A percentile compares a stretch with the other conserved stretches of the same genome.
Conservation (phyloP, 1,284 basidiomycete species). For the Tilletia caries region DNA sequence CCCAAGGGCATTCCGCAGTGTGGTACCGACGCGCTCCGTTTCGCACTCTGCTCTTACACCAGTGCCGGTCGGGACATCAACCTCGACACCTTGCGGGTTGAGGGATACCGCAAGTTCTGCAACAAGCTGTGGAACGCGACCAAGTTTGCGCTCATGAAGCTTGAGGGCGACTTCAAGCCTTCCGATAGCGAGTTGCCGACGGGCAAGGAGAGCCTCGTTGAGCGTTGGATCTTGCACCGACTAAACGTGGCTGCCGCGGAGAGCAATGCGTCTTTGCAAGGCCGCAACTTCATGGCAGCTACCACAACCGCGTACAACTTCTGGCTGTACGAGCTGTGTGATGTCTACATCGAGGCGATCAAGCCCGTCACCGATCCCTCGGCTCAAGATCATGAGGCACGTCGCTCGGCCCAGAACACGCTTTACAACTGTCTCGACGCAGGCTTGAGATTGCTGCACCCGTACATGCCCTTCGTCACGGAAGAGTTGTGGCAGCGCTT, state of each 20-base stretch:
- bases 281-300: slow-evolving; percentile 88
- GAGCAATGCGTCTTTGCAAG: slow-evolving; percentile 71
- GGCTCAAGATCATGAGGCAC: slow-evolving; percentile 69
- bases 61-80: slow-evolving; percentile 60
- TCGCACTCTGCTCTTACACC: slow-evolving; percentile 92
- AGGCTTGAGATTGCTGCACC: slow-evolving; percentile 85
- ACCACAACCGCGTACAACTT: slow-evolving; percentile 84
- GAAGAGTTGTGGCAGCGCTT: slow-evolving; percentile 98
- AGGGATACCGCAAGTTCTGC: slow-evolving; percentile 97
- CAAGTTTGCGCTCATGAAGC: slow-evolving; percentile 70
- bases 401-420: slow-evolving; percentile 87
- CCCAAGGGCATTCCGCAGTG: slow-evolving; percentile 99
- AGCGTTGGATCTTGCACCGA: slow-evolving; percentile 93
- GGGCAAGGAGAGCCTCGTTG: slow-evolving; percentile 83
- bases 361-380: slow-evolving; percentile 70
- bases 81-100: slow-evolving; percentile 90
- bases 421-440: slow-evolving; percentile 90
- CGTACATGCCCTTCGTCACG: slow-evolving; percentile 98
- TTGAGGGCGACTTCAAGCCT: slow-evolving; percentile 48
- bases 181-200: slow-evolving; percentile 63
- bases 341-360: slow-evolving; percentile 92
- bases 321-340: slow-evolving; percentile 97
- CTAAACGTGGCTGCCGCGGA: slow-evolving; percentile 76
- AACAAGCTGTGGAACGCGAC: slow-evolving; percentile 99
- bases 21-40: slow-evolving; percentile 91